These are phyloP conservation scores for Alnus glutinosa DNA, from an alignment of 306 rosid species.

Conservation along the genomic window DNA sequence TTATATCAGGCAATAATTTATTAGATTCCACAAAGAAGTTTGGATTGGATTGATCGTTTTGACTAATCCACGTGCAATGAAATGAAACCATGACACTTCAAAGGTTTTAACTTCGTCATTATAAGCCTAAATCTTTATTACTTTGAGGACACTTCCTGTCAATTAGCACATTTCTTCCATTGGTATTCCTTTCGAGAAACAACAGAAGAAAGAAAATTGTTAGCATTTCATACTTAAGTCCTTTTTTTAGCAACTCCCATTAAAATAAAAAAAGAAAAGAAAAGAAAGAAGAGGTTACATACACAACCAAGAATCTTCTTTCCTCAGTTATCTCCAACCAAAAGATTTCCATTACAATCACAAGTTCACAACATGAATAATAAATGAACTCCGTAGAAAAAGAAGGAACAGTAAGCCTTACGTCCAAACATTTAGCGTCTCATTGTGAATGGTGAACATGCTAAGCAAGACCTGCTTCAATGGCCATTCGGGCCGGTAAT, in stretches of 20 bases:
- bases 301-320: neutral
- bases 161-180: neutral
- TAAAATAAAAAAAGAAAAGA: neutral
- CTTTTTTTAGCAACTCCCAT: neutral
- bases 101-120: neutral
- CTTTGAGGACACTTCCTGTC: neutral
- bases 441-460: conserved; percentile 85
- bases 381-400: neutral
- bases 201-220: neutral
- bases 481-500: conserved; percentile 93
- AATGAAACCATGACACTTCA: neutral
- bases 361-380: neutral
- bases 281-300: neutral
- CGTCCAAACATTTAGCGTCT: conserved; percentile 99
- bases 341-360: neutral
- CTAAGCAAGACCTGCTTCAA: conserved; percentile 81
- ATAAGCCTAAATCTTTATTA: neutral
- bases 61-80: neutral
- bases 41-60: neutral
- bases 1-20: neutral
- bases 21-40: neutral
- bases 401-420: conserved; percentile 37
- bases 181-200: neutral
- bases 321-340: conserved; percentile 2
- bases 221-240: neutral